Base-by-base conservation (phyloP, 2,329 filamentous ascomycete species). In the Ceratocystis cubensis region DNA sequence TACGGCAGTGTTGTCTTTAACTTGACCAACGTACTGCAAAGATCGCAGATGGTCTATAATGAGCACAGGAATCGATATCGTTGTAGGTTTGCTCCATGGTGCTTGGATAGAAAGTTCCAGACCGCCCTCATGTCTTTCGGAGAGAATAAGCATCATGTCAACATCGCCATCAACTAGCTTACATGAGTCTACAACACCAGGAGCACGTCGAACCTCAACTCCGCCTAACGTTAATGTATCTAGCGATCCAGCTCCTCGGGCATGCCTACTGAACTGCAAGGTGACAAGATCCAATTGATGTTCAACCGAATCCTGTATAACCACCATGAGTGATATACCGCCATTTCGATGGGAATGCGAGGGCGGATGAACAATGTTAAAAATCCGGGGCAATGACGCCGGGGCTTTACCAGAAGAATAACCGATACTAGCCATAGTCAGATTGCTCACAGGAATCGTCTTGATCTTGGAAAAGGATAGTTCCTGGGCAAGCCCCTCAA, bases 161-260 rank as follows among this genome's bases (percentile, higher is more conserved):
- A 88, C 78, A 30, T 81, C 78, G 1, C 85, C 85, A 73, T 92
- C 88, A 3, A 80, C 78, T 56, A 92, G 74, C 71, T 85, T 88
- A 74, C 87, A 89, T 5, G 87, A 88, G 75, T 91, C 88, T 30
- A 86, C 81, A 17, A 92, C 84, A 69, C 84, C 85, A 66, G 87
- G 81, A 7, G 84, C 84, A 71, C 85, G 82, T 64, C 82, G 79
- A 41, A 81, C 76, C 63, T 83, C 79, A 1, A 81, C 78, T 44
- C 75, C 72, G 6, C 72, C 70, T 41, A 69, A 63, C 5, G 69
- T 66, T 44, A 69, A 13, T 20, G 62, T 65, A 45, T 65, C 68
- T 5, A 44, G 64, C 22, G 37, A 30, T 5, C 44, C 53, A 3
- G 48, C 59, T n/a, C 46, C 28, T n/a, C 65, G 65, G 1, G 13